Percentiles rank a stretch among this genome's conserved stretches.
Conservation (phyloP, 768 basidiomycete genomes). For the Lactarius hatsudake region DNA sequence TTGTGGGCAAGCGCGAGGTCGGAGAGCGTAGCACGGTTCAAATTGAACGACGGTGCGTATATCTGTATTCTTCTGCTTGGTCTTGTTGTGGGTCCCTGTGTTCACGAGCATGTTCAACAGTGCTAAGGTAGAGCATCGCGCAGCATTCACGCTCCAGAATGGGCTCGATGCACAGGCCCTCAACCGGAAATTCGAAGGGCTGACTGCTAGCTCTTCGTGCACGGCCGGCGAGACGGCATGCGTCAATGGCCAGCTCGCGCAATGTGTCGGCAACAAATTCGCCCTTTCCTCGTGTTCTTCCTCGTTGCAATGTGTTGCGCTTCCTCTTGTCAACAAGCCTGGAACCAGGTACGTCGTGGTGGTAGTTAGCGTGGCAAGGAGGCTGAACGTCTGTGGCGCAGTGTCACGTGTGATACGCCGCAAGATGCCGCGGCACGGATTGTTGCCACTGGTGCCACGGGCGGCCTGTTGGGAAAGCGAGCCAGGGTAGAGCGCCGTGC, state of each 20-base stretch:
- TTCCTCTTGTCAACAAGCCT: constrained; percentile 34
- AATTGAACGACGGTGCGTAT: background rate
- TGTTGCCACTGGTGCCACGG: constrained; percentile 29
- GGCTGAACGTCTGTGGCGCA: constrained; percentile 2
- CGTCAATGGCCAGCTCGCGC: constrained; percentile 24
- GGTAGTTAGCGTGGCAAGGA: background rate
- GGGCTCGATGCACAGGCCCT: constrained; percentile 31
- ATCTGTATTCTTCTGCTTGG: background rate
- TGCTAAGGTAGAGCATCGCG: constrained; percentile 6
- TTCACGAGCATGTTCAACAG: background rate
- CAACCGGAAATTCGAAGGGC: constrained; percentile 27
- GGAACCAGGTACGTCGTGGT: constrained; percentile 32
- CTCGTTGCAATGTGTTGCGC: constrained; percentile 28
- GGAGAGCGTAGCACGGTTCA: background rate
- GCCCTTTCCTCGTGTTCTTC: constrained; percentile 21
- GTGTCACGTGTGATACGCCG: constrained; percentile 32
- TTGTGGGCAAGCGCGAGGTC: constrained; percentile 22
- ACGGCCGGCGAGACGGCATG: constrained; percentile 35
- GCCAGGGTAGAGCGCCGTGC: constrained; percentile 8
- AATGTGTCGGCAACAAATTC: constrained; percentile 30
- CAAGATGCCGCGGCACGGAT: constrained; percentile 31
- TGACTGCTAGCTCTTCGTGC: constrained; percentile 33
- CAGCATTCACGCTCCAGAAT: constrained; percentile 28
- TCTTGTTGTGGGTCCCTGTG: background rate
- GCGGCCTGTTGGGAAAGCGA: constrained; percentile 26